Conservation (phyloP, 257 asterid genomes). For the Cordia subcordata region DNA sequence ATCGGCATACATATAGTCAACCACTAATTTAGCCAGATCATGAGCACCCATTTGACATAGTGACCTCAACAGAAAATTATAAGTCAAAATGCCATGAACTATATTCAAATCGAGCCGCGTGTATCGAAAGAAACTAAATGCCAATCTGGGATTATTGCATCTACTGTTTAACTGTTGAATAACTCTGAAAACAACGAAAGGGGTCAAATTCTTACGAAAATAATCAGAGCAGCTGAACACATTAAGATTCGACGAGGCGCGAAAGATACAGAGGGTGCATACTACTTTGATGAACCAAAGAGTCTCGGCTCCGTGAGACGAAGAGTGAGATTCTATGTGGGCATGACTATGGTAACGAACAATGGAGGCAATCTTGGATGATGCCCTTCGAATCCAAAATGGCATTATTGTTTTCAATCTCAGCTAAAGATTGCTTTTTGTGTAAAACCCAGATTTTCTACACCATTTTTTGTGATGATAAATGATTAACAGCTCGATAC, state of each 20-base stretch:
- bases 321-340: slow-evolving; percentile 28
- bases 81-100: slow-evolving; percentile 41
- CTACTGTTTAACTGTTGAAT: slow-evolving; percentile 44
- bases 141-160: slow-evolving; percentile 50
- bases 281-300: slow-evolving; percentile 80
- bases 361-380: slow-evolving; percentile 42
- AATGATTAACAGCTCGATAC: not conserved
- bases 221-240: slow-evolving; percentile 44
- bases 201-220: slow-evolving; percentile 53
- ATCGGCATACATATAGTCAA: slow-evolving; percentile 53
- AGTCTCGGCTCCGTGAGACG: slow-evolving; percentile 22
- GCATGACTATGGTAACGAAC: slow-evolving; percentile 46
- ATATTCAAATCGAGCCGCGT: slow-evolving; percentile 61
- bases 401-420: slow-evolving; percentile 40
- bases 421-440: not conserved
- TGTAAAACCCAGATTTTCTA: slow-evolving; percentile 12
- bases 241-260: slow-evolving; percentile 34
- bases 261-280: slow-evolving; percentile 59
- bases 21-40: slow-evolving; percentile 46
- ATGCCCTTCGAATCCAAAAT: slow-evolving; percentile 54
- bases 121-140: slow-evolving; percentile 60
- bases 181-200: slow-evolving; percentile 57
- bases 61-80: slow-evolving; percentile 55
- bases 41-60: slow-evolving; percentile 53
- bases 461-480: slow-evolving; percentile 2